Base-by-base conservation (phyloP, 1,284 basidiomycete genomes). In the Microbotryomycetes sp. region DNA sequence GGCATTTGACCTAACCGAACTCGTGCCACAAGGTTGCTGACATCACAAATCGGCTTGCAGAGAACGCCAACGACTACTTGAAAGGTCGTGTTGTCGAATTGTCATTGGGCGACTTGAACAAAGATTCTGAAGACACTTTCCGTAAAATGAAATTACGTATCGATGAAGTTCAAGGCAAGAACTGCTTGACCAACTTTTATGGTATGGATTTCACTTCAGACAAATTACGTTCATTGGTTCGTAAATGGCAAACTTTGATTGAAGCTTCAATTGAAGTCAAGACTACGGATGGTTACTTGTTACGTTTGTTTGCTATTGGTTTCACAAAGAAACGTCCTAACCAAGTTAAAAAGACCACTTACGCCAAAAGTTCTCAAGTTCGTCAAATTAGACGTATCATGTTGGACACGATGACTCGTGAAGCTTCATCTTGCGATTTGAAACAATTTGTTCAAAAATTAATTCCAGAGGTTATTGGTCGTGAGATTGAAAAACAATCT, bases 121-220 rank as follows among this genome's bases (percentile, higher is more conserved):
- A 97, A 83, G 96, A 98, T 78, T 94, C 98, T 82, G 96, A 99
- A 78, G 92, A 97, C 79, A 87, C 92, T 63, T 99, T 94, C 92
- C 88, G 96, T 78, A 98, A 99, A 85, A 94, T 99, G 80, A 92
- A 92, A 81, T 86, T 99, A 77, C 88, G 92, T 74, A 84, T 98
- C 74, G 94, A 98, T 77, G 94, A 97, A 76, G 84, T 99, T 70
- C 88, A 97, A 81, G 96, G 94, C 82, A 96, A 93, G 83, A 94
- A 90, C 84, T 97, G 93, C 83, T 84, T 98, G 62, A 97, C 96
- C 79, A 97, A 94, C 81, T 99, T 99, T 88, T 89, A 94, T 81
- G 96, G 94, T 77, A 98, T 99, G 96, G 91, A 96, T 82, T 97
- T 99, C 82, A 98, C 96, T 69, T 96, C 92, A 69, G 96, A 99